phyloP scores from a whole-genome alignment of 2,329 filamentous ascomycete genomes.

The Cordyceps farinosa region DNA sequence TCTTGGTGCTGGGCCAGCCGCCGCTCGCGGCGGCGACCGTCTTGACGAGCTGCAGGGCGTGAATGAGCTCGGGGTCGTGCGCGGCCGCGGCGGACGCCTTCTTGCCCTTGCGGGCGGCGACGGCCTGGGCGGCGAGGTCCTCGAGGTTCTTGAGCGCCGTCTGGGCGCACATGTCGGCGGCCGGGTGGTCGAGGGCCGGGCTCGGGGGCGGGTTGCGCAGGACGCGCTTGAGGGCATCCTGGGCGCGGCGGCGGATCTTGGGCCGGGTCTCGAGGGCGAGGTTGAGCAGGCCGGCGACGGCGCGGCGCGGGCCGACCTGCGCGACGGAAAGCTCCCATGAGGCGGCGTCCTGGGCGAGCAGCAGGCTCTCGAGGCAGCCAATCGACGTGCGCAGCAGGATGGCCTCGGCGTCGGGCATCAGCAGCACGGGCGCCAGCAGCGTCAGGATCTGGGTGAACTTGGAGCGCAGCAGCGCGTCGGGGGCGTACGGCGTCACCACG shows the following conservation, averaged over 20 bases:
- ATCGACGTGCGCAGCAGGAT: slow-evolving; percentile 83
- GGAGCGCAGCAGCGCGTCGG: slow-evolving; percentile 80
- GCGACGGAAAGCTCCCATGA: slow-evolving; percentile 84
- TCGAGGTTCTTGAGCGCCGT: slow-evolving; percentile 78
- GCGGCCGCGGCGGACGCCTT: slow-evolving; percentile 56
- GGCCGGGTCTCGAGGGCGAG: slow-evolving; percentile 83
- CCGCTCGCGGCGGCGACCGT: slow-evolving; percentile 81
- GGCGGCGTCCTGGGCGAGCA: slow-evolving; percentile 80
- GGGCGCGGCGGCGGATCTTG: slow-evolving; percentile 89
- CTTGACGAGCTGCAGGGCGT: slow-evolving; percentile 88
- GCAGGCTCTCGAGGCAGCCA: slow-evolving; percentile 86
- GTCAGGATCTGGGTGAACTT: slow-evolving; percentile 94
- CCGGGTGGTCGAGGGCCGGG: slow-evolving; percentile 89
- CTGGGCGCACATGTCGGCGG: slow-evolving; percentile 93
- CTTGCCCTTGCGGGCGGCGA: slow-evolving; percentile 56
- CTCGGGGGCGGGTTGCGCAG: slow-evolving; percentile 84
- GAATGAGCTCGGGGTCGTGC: slow-evolving; percentile 81
- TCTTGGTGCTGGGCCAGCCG: slow-evolving; percentile 95
- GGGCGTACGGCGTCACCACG: slow-evolving; percentile 79
- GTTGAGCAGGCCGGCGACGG: slow-evolving; percentile 79
- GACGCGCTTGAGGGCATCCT: slow-evolving; percentile 81
- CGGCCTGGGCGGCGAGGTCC: slow-evolving; percentile 64
- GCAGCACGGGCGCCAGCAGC: slow-evolving; percentile 78
- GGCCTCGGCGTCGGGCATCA: slow-evolving; percentile 77
- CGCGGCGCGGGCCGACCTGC: slow-evolving; percentile 80